Evolutionary conservation across 345 rosid genomes (phyloP), one percentile per base, ranked within the genome.

Genomic region (Theobroma cacao): DNA sequence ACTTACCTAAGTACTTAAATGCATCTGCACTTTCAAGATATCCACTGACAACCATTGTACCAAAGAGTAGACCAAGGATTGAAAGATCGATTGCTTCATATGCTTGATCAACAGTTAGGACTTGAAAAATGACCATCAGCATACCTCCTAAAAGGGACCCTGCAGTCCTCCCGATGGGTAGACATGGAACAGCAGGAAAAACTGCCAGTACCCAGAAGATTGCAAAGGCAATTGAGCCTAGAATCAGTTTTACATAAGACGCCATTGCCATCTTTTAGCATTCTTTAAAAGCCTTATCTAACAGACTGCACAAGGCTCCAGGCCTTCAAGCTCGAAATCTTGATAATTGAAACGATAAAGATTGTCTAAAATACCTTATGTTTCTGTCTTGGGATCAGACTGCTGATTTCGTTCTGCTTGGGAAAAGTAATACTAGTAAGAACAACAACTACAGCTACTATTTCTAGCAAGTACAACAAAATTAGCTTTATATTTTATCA

Each of bases 131-230:
- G 71, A 95, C 94, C 99, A 92, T 95, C 13, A 95, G 90, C 89
- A 91, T 89, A 7, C 90, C 98, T 22, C 98, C 97, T 0, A 93
- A 79, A 2, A 93, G 90, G 34, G 98, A 90, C 45, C 99, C 98
- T 0, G 98, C 98, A 6, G 99, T 92, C 76, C 98, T 87, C 74
- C 99, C 99, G 26, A 93, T 82, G 13, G 98, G 98, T 26, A 95
- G 77, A 74, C 86, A 87, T 0, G 97, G 97, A 1, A 90, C 90
- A 0, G 98, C 85, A 1, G 97, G 93, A 76, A 95, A 93, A 78
- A 95, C 96, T 10, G 99, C 97, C 63, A 92, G 67, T n/a, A 92
- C 77, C 98, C 98, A 95, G 91, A 93, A 95, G 43, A 88, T 72
- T 41, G 86, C 88, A 45, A 93, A 93, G 67, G 97, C 96, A 4